Conservation (phyloP, 73 alveolate species). For the Paramecium tetraurelia region DNA sequence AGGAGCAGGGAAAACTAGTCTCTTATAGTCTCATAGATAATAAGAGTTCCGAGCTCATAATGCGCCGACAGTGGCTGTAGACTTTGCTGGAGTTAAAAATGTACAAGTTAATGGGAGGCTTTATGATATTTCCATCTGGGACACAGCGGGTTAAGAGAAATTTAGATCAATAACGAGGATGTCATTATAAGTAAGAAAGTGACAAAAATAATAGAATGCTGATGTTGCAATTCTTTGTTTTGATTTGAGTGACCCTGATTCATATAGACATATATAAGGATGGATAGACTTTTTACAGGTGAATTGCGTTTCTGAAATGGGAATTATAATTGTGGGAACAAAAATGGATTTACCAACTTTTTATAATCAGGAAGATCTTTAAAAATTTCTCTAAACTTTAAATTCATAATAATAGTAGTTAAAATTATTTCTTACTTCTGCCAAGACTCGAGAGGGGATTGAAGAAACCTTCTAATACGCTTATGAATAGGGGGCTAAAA, state of each 20-base stretch:
- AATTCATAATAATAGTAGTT: background rate
- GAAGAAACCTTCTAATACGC: background rate
- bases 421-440: conserved; percentile 23
- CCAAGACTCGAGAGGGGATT: background rate
- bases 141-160: conserved; percentile 42
- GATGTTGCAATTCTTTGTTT: conserved; percentile 1
- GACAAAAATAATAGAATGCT: background rate
- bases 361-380: background rate
- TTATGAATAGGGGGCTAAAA: background rate
- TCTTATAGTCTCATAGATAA: background rate
- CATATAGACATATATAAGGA: background rate
- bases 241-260: conserved; percentile 25
- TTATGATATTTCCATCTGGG: conserved; percentile 11
- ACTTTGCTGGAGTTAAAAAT: background rate
- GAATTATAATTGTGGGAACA: background rate
- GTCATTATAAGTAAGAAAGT: background rate
- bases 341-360: conserved; percentile 5
- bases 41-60: background rate
- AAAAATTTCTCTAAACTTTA: background rate
- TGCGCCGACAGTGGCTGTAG: background rate
- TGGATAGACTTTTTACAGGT: background rate
- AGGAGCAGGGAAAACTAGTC: conserved; percentile 33
- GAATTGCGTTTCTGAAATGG: background rate
- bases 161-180: background rate
- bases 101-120: background rate